Percentiles rank a stretch among this genome's conserved stretches.
phyloP scores from a whole-genome alignment of 1,284 basidiomycete species.

The Irpex sp. region DNA sequence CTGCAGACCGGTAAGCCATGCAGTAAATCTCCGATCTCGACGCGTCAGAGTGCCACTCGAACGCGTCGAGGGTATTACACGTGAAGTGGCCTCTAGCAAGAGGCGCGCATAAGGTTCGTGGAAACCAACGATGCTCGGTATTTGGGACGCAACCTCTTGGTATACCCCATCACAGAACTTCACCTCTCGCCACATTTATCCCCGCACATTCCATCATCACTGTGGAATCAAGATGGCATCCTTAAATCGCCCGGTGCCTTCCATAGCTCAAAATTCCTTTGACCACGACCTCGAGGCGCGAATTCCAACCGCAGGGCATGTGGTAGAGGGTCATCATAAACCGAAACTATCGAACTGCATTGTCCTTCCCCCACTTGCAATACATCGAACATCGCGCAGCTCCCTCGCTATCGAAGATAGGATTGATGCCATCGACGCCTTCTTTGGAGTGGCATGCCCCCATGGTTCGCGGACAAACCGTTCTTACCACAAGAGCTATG shows the following conservation, averaged over 20 bases:
- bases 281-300: conserved; percentile 32
- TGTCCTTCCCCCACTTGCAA: conserved; percentile 1
- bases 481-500: conserved; percentile 17
- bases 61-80: not conserved
- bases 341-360: not conserved
- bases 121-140: no score
- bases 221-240: no score
- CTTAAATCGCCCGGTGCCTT: not conserved
- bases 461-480: conserved; percentile 27
- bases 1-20: no score
- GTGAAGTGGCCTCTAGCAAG: no score
- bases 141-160: no score
- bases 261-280: conserved; percentile 18
- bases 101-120: no score
- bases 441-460: conserved; percentile 24
- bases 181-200: no score
- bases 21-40: not conserved
- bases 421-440: conserved; percentile 26
- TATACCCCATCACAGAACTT: no score
- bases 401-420: conserved; percentile 13
- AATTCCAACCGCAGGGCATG: conserved; percentile 9
- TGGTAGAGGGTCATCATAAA: conserved; percentile 37
- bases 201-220: no score
- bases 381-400: conserved; percentile 11
- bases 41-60: not conserved